phyloP scores from a whole-genome alignment of 1,284 basidiomycete species.

The Golubevia pallescens region DNA sequence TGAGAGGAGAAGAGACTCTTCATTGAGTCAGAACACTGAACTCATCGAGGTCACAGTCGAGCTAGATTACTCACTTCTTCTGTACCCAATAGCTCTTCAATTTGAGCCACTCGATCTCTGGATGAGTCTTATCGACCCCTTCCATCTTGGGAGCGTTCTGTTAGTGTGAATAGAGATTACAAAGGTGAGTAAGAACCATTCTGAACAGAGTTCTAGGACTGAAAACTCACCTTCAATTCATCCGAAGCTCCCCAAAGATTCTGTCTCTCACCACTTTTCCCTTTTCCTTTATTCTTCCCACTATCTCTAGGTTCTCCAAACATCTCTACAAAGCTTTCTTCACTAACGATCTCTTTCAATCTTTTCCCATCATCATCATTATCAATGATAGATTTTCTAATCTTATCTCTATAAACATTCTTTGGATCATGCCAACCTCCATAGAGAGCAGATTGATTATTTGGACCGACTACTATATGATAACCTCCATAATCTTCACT shows the following conservation, averaged over 20 bases:
- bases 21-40: no score
- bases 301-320: slow-evolving; percentile 14
- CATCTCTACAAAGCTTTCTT: slow-evolving; percentile 19
- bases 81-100: slow-evolving; percentile 28
- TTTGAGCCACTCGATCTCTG: slow-evolving; percentile 31
- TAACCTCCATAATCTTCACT: slow-evolving; percentile 65
- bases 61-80: slow-evolving; percentile 31
- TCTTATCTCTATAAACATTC: slow-evolving; percentile 19
- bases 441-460: slow-evolving; percentile 19
- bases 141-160: no score
- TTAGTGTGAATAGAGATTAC: no score
- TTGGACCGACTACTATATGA: not conserved
- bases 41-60: no score
- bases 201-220: not conserved
- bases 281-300: no score
- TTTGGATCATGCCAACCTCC: slow-evolving; percentile 36
- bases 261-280: not conserved
- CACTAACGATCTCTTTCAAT: slow-evolving; percentile 16
- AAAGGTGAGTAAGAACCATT: no score
- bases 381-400: slow-evolving; percentile 29
- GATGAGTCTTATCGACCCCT: slow-evolving; percentile 33
- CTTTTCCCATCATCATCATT: slow-evolving; percentile 16
- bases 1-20: not conserved
- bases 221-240: slow-evolving; percentile 21
- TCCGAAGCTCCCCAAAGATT: slow-evolving; percentile 26